Conservation (phyloP, 495 filamentous ascomycete genomes). For the Penicillium riverlandense region DNA sequence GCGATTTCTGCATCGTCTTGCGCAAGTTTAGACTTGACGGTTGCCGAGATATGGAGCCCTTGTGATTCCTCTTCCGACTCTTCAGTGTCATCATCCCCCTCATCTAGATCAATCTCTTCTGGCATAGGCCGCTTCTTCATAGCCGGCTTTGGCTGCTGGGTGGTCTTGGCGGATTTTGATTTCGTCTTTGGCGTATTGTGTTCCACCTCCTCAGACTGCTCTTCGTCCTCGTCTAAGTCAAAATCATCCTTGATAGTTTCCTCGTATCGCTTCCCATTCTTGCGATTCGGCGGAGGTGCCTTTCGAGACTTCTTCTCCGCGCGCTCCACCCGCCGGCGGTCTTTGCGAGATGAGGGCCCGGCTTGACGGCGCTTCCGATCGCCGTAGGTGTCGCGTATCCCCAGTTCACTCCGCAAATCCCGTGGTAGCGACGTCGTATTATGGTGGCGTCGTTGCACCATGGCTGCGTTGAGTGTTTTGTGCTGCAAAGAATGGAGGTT, state of each 20-base stretch:
- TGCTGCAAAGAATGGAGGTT: background rate
- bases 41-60: slow-evolving; percentile 39
- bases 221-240: slow-evolving; percentile 17
- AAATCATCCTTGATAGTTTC: slow-evolving; percentile 18
- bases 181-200: slow-evolving; percentile 8
- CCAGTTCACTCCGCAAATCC: slow-evolving; percentile 51
- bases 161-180: slow-evolving; percentile 15
- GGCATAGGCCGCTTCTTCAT: slow-evolving; percentile 32
- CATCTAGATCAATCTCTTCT: slow-evolving; percentile 6
- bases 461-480: slow-evolving; percentile 3
- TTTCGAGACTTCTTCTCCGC: slow-evolving; percentile 44
- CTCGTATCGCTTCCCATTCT: slow-evolving; percentile 9
- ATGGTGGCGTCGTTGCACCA: slow-evolving; percentile 38
- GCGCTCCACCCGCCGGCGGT: slow-evolving; percentile 52
- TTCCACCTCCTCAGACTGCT: slow-evolving; percentile 7
- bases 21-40: slow-evolving; percentile 54
- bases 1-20: slow-evolving; percentile 82
- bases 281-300: slow-evolving; percentile 9
- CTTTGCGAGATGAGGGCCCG: slow-evolving; percentile 47
- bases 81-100: slow-evolving; percentile 17
- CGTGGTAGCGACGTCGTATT: slow-evolving; percentile 59
- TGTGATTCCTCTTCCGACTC: slow-evolving; percentile 1
- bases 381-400: slow-evolving; percentile 35
- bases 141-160: slow-evolving; percentile 30
- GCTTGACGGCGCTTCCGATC: slow-evolving; percentile 33